These are phyloP conservation scores for Thymus mandschuricus DNA, from an alignment of 257 asterid genomes.

Conservation along the genomic window DNA sequence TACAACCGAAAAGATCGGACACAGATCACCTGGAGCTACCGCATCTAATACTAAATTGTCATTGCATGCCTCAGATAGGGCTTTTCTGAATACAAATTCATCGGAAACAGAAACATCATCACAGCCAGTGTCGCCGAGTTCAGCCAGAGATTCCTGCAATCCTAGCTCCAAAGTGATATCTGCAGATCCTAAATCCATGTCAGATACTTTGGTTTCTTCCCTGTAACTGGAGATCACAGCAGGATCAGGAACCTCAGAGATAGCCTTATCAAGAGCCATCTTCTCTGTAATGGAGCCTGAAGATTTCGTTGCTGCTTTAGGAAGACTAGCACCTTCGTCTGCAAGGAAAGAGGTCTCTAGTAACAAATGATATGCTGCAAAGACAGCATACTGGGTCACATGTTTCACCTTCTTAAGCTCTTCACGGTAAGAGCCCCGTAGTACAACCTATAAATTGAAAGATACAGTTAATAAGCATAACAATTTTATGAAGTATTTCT, in stretches of 20 bases:
- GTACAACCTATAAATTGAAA: constrained; percentile 60
- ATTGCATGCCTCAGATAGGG: constrained; percentile 42
- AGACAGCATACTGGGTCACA: constrained; percentile 79
- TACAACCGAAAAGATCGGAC: constrained; percentile 19
- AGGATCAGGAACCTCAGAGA: constrained; percentile 38
- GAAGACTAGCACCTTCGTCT: constrained; percentile 95
- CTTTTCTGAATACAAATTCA: constrained; percentile 43
- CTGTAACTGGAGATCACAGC: constrained; percentile 22
- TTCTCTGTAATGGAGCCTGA: constrained; percentile 41
- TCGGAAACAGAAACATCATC: constrained; percentile 45
- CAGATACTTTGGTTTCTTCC: constrained; percentile 38
- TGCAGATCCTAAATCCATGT: constrained; percentile 36
- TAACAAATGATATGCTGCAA: constrained; percentile 93
- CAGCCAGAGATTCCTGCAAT: constrained; percentile 53
- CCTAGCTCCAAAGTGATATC: constrained; percentile 54
- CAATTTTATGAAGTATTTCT: not conserved
- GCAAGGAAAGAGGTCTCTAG: constrained; percentile 90
- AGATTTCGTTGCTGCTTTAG: constrained; percentile 44
- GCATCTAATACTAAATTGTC: constrained; percentile 44
- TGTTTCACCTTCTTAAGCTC: constrained; percentile 87
- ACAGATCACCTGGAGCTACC: constrained; percentile 22
- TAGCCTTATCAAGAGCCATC: constrained; percentile 38
- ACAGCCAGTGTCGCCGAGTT: constrained; percentile 35
- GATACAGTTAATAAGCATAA: constrained; percentile 9
- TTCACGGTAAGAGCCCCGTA: constrained; percentile 72